Base-by-base conservation (phyloP, 1,139 yeast genomes). In the Debaryomyces subglobosus region DNA sequence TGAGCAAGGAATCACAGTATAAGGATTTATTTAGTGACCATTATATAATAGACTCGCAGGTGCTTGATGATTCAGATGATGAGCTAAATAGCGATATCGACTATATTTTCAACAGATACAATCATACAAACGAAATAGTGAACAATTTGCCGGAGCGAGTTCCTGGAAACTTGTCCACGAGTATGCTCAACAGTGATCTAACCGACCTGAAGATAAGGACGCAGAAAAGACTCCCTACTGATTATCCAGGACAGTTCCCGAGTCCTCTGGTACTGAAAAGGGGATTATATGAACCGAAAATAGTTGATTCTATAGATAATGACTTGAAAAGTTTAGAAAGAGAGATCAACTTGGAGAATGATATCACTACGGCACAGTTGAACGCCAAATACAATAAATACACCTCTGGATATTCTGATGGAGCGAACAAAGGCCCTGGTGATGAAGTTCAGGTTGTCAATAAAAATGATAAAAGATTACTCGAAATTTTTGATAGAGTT, bases 11-110 rank as follows among this genome's bases (percentile, higher is more conserved):
- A 4, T 4, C 18, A 8, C 29, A 39, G n/a, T 46, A 50, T 33
- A 50, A 43, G 20, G 50, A 52, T 23, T 49, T 50, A 16, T 51
- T 51, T 38, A 42, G 35, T 23, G 48, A 50, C 36, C 39, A 42
- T 16, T 30, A 34, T 27, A 35, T 52, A 23, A 46, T 46, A 18
- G 54, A 50, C 13, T 21, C 39, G 33, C 40, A 29, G 8, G 39
- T n/a, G 16, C 36, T 51, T 10, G 64, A 60, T 39, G 65, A 57
- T 43, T 62, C 68, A 2, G 70, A 65, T 48, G 67, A 63, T 23
- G 71, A 65, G n/a, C 50, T 62, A 44, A 46, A 47, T 27, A 38
- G 41, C 21, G 49, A 46, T 20, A 21, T 46, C 13, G 49, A 46
- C 21, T 46, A 42, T 25, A 38, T 46, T 18, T 43, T 46, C 43